Evolutionary conservation across 1,284 basidiomycete genomes (phyloP), one percentile per base, ranked within the genome.

Genomic region (Malassezia yamatoensis): DNA sequence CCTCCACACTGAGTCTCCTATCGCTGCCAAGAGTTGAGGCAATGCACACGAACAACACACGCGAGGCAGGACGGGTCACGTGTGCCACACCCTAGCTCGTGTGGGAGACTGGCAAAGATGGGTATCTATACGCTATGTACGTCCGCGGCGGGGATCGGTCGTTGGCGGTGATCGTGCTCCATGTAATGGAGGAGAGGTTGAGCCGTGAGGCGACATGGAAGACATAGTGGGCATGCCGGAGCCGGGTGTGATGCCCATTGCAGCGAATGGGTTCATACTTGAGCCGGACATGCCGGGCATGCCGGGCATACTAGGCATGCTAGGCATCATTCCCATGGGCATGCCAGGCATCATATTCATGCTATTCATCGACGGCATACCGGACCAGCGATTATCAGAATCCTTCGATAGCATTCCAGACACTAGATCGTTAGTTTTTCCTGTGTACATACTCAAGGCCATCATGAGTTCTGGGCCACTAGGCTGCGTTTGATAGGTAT

Each of bases 401-500:
- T 58, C 49, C 16, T 52, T 53, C 15, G 55, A 52, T 5, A 58
- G 45, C 45, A 48, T 52, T 12, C 55, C 55, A 40, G 48, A 51
- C 55, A 58, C 53, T 54, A 29, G 53, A 12, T 37, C 34, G 45
- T 43, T 21, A 43, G 41, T 32, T 12, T 20, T 18, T 5, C 39
- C n/a, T 3, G 11, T 1, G 15, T 24, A 54, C 53, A 36, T 49
- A 54, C 53, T 58, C 18, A 58, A 38, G 1, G 55, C 55, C 55
- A 58, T 58, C 55, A 58, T 58, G 4, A 58, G 55, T 42, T 58
- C 55, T 0, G 36, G 55, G 20, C 50, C 55, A 8, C 40, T 43
- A 29, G 55, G 50, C 46, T 58, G 45, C 35, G 52, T 52, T 29
- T 58, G 24, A 44, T 59, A 61, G 16, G 59, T 59, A 34, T 61